phyloP scores from a whole-genome alignment of 192 early-diverging fungal genomes.

The Radiomyces spectabilis region DNA sequence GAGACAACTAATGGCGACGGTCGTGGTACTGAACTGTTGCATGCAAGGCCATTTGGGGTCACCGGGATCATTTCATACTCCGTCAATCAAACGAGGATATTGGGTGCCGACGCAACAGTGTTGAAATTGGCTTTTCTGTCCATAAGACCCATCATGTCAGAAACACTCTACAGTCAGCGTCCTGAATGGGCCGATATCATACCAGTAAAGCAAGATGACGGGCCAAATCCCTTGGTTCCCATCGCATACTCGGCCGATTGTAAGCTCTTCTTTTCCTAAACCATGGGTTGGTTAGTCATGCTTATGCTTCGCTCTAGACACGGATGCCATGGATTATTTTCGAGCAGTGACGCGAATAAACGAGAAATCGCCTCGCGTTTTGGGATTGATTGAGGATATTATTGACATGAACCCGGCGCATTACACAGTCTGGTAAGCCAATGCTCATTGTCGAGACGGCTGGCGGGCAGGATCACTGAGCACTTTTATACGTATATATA shows the following conservation, averaged over 20 bases:
- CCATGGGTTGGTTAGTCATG: neutral
- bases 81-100: too few species aligned
- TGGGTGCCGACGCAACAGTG: too few species aligned
- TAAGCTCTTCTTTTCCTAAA: conserved; percentile 20
- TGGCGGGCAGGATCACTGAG: neutral
- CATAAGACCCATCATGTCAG: too few species aligned
- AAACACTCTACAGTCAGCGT: conserved; percentile 19
- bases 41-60: too few species aligned
- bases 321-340: conserved; percentile 80
- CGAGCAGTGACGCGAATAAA: conserved; percentile 63
- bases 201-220: conserved; percentile 73
- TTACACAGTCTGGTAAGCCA: conserved; percentile 87
- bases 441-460: too few species aligned
- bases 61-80: too few species aligned
- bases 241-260: conserved; percentile 76
- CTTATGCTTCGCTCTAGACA: conserved; percentile 33
- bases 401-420: conserved; percentile 85
- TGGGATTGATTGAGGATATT: conserved; percentile 74
- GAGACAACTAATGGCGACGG: too few species aligned
- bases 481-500: neutral
- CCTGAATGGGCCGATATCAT: conserved; percentile 57
- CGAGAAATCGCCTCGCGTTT: conserved; percentile 74
- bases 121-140: too few species aligned
- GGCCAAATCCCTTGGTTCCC: conserved; percentile 70
- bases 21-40: too few species aligned